Conservation (phyloP, 1,284 basidiomycete genomes). For the Amylostereum areolatum region DNA sequence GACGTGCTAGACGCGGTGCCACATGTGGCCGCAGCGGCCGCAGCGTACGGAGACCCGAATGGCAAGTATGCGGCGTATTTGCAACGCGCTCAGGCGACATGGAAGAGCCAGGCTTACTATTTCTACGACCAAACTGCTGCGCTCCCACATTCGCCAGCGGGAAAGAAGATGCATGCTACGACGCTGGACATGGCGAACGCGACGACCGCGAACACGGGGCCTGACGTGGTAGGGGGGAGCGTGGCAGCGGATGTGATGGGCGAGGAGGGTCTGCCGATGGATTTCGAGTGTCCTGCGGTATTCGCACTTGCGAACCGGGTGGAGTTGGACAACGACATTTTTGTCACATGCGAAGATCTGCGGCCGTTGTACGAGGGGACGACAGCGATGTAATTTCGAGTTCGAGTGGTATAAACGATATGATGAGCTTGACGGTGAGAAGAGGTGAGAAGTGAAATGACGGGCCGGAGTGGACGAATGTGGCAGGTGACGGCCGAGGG, state of each 20-base stretch:
- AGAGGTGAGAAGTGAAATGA: too few relatives aligned
- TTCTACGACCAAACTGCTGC: constrained; percentile 43
- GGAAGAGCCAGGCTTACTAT: constrained; percentile 39
- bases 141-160: constrained; percentile 21
- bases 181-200: constrained; percentile 8
- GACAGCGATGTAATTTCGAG: too few relatives aligned
- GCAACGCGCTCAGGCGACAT: constrained; percentile 18
- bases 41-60: constrained; percentile 40
- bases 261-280: constrained; percentile 5
- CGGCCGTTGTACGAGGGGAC: constrained; percentile 29
- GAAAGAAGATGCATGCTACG: neutral
- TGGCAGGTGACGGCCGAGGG: too few relatives aligned
- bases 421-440: neutral
- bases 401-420: too few relatives aligned
- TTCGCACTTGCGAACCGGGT: constrained; percentile 27
- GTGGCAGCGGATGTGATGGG: neutral
- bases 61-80: neutral
- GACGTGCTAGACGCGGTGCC: constrained; percentile 31
- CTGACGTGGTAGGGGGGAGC: neutral
- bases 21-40: constrained; percentile 37
- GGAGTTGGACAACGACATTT: constrained; percentile 46
- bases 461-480: too few relatives aligned
- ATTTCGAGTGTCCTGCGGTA: constrained; percentile 38
- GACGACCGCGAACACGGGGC: neutral
- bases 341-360: constrained; percentile 40